These are phyloP conservation scores for Cephalotrichum gorgonifer DNA, from an alignment of 2,329 filamentous ascomycete genomes.

Conservation along the genomic window DNA sequence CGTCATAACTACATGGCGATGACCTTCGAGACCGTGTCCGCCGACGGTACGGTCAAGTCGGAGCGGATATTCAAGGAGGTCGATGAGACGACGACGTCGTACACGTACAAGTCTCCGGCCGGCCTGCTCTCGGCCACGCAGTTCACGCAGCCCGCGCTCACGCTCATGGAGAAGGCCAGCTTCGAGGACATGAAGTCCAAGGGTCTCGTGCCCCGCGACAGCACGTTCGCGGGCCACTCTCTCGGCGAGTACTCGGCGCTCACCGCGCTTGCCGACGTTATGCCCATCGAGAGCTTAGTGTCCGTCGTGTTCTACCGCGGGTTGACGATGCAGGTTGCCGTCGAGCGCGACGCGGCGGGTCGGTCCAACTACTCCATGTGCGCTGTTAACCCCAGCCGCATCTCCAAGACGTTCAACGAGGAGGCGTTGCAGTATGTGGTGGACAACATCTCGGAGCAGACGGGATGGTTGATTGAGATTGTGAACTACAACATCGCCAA, in stretches of 20 bases:
- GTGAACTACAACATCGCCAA: slow-evolving; percentile 89
- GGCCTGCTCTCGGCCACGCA: slow-evolving; percentile 94
- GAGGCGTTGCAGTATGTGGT: slow-evolving; percentile 94
- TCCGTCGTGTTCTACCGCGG: slow-evolving; percentile 99
- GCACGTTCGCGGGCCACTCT: slow-evolving; percentile 95
- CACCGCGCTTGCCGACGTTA: slow-evolving; percentile 91
- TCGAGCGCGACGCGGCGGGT: slow-evolving; percentile 86
- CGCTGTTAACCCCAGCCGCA: slow-evolving; percentile 94
- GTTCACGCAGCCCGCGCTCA: slow-evolving; percentile 95
- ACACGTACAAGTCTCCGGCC: slow-evolving; percentile 93
- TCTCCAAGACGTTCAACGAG: slow-evolving; percentile 98
- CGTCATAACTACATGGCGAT: slow-evolving; percentile 99
- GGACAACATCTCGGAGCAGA: slow-evolving; percentile 87
- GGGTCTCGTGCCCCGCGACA: slow-evolving; percentile 90
- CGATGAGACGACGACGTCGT: slow-evolving; percentile 81
- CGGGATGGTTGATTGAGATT: slow-evolving; percentile 93
- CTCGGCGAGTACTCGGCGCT: slow-evolving; percentile 97
- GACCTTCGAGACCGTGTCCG: slow-evolving; percentile 96
- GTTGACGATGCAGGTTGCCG: slow-evolving; percentile 97
- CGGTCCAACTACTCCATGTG: slow-evolving; percentile 99
- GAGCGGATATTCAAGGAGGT: slow-evolving; percentile 99
- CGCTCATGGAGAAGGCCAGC: slow-evolving; percentile 98
- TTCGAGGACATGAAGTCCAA: slow-evolving; percentile 99
- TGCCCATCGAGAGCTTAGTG: slow-evolving; percentile 98
- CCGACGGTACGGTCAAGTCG: slow-evolving; percentile 88